Base-by-base conservation (phyloP, 2,329 filamentous ascomycete genomes). In the Beauveria australis region DNA sequence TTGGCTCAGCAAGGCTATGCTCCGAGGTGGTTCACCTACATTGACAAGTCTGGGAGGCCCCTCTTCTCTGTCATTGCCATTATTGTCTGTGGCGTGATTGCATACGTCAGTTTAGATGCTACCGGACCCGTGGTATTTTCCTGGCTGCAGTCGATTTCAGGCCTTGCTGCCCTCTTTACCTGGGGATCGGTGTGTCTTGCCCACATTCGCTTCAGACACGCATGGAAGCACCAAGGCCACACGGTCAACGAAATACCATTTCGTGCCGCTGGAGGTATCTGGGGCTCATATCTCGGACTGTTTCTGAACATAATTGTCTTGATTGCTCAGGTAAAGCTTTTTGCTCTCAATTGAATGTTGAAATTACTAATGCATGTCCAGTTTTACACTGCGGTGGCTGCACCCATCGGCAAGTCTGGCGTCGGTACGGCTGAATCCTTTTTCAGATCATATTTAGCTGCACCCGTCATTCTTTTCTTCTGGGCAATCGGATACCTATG, bases 141-240 rank as follows among this genome's bases (percentile, higher is more conserved):
- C 67, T 89, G 87, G 87, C 78, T 90, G 3, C 78, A 83, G 28
- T 82, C 86, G 9, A 74, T 89, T 18, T 87, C 85, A 0, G 86
- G 84, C 56, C 76, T 89, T 5, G 81, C 82, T 12, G 81, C 84
- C 14, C 77, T 89, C 48, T 88, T 88, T 70, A 85, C 85, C 12
- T 90, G 86, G 86, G 85, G 81, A 19, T 87, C 83, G 44, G 88
- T 89, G 66, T 88, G 85, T 67, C 73, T 87, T 3, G 79, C 84
- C 2, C 87, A 89, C 67, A 88, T 89, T 68, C 84, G 87, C 22
- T 88, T 89, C 78, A 84, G 87, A 41, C 67, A 72, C 2, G 87
- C 85, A 0, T 89, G 86, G 87, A 76, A 74, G 5, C 71, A 74
- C 37, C 79, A 87, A 63, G 85, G 85, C 44, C 84, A 82, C 71